A percentile compares a stretch with the other conserved stretches of the same genome.
Evolutionary conservation across 1,284 basidiomycete genomes (phyloP).

Genomic region (Vanrija pseudolonga): DNA sequence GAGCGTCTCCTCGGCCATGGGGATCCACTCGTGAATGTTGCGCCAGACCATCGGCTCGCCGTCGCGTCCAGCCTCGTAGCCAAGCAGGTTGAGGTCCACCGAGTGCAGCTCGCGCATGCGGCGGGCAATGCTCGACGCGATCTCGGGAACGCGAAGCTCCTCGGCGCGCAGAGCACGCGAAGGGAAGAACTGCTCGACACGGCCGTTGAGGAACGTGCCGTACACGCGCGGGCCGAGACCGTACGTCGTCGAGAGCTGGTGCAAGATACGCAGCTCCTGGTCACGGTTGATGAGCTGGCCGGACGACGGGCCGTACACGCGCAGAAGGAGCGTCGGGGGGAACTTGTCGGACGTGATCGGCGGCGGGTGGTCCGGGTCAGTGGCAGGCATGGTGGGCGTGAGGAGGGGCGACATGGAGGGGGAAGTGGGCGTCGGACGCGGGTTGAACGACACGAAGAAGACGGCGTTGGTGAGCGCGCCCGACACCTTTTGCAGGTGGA

Average conservation of each 20-base stretch:
- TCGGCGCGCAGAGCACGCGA: slow-evolving; percentile 70
- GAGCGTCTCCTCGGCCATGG: slow-evolving; percentile 34
- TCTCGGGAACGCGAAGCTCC: slow-evolving; percentile 69
- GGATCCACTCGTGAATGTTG: slow-evolving; percentile 63
- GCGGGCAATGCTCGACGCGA: slow-evolving; percentile 77
- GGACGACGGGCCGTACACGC: slow-evolving; percentile 85
- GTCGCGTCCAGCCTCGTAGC: slow-evolving; percentile 53
- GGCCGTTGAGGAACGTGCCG: slow-evolving; percentile 89
- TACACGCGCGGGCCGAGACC: slow-evolving; percentile 84
- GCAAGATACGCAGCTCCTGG: slow-evolving; percentile 77
- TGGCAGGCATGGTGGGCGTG: slow-evolving; percentile 44
- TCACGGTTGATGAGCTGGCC: slow-evolving; percentile 77
- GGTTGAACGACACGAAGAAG: slow-evolving; percentile 72
- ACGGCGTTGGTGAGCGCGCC: slow-evolving; percentile 91
- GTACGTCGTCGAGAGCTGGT: slow-evolving; percentile 79
- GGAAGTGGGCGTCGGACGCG: slow-evolving; percentile 36
- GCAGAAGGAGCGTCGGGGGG: slow-evolving; percentile 69
- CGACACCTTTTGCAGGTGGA: slow-evolving; percentile 74
- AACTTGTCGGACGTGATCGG: slow-evolving; percentile 27
- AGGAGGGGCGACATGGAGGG: slow-evolving; percentile 46
- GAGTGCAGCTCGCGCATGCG: slow-evolving; percentile 91
- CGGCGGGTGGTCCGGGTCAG: slow-evolving; percentile 35
- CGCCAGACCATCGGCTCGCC: slow-evolving; percentile 57
- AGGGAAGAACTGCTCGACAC: slow-evolving; percentile 89
- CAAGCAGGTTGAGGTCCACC: slow-evolving; percentile 71